phyloP scores from a whole-genome alignment of 495 filamentous ascomycete genomes.

The Tetracladium marchalianum region DNA sequence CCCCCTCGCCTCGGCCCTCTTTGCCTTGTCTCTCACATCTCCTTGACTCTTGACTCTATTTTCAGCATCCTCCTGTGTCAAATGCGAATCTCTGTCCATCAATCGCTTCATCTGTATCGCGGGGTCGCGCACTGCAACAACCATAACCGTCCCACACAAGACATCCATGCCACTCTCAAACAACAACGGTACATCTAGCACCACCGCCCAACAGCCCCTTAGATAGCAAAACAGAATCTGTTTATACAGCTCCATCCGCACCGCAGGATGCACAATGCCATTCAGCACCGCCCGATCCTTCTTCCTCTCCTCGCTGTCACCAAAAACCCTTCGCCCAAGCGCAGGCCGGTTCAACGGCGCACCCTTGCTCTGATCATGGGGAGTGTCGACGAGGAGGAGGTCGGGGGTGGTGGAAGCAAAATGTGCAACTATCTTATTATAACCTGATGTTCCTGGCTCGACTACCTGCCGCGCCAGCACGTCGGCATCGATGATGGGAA shows the following conservation, averaged over 20 bases:
- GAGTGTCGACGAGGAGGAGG: slow-evolving; percentile 46
- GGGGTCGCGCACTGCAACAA: slow-evolving; percentile 70
- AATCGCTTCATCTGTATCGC: slow-evolving; percentile 71
- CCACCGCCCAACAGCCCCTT: slow-evolving; percentile 68
- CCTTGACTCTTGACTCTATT: slow-evolving; percentile 76
- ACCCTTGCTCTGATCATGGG: slow-evolving; percentile 36
- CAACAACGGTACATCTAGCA: slow-evolving; percentile 87
- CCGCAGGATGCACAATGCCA: slow-evolving; percentile 83
- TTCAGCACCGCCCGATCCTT: slow-evolving; percentile 68
- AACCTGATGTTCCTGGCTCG: slow-evolving; percentile 68
- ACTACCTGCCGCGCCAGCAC: slow-evolving; percentile 82
- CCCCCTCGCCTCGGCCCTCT: slow-evolving; percentile 54
- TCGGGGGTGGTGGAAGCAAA: slow-evolving; percentile 78
- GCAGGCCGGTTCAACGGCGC: slow-evolving; percentile 75
- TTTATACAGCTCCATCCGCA: slow-evolving; percentile 66
- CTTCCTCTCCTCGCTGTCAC: slow-evolving; percentile 49
- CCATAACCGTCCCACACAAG: slow-evolving; percentile 71
- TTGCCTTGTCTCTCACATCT: slow-evolving; percentile 72
- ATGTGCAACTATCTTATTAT: slow-evolving; percentile 66
- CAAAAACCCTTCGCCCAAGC: slow-evolving; percentile 79
- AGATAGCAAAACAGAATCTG: slow-evolving; percentile 55
- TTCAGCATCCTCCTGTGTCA: slow-evolving; percentile 70
- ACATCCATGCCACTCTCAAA: slow-evolving; percentile 77
- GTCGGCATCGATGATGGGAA: slow-evolving; percentile 95
- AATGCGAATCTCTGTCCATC: slow-evolving; percentile 56